Evolutionary conservation across 78 protist species (phyloP), one percentile per base, ranked within the genome.

Genomic region (Monosiga brevicollis): DNA sequence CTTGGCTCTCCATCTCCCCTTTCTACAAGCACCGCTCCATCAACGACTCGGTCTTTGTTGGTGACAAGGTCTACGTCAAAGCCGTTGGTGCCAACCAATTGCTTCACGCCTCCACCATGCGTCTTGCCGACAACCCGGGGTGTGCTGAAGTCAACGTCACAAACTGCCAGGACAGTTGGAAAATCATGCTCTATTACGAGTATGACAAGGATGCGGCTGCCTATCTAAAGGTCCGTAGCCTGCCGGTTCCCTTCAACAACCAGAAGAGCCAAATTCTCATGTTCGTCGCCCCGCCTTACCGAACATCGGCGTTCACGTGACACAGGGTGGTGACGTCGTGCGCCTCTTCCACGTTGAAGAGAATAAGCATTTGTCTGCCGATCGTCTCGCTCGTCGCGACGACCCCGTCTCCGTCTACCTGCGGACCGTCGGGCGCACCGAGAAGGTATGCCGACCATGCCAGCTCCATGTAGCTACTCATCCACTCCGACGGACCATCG

Each of bases 321-420:
- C 73, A 26, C 74, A 73, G 62, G 82, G 87, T 1, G 87, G 87
- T 40, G 87, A 83, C 42, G 87, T 83, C 6, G 76, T 83, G 35
- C 80, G 87, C 36, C 75, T 83, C n/a, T 83, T 74, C 73, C 87
- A 83, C 34, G 39, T 43, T 29, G 81, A 83, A 29, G 72, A 83
- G 77, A 43, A 76, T 3, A 83, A 83, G 77, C 77, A 40, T 49
- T 34, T 83, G n/a, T 77, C 87, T 10, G 1, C 74, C 62, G 87
- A 83, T 37, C 42, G 2, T 20, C 38, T 37, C 40, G n/a, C n/a
- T n/a, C n/a, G n/a, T n/a, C n/a, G n/a, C n/a, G 24, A 37, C 29
- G 76, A 49, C 37, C 1, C 0, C 15, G 0, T 76, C 55, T 1
- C 0, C 70, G 87, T 77, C 43, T 83, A 77, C 62, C 76, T 83